Evolutionary conservation across 306 rosid genomes (phyloP), one percentile per base, ranked within the genome.

Genomic region (Cucumis melo): DNA sequence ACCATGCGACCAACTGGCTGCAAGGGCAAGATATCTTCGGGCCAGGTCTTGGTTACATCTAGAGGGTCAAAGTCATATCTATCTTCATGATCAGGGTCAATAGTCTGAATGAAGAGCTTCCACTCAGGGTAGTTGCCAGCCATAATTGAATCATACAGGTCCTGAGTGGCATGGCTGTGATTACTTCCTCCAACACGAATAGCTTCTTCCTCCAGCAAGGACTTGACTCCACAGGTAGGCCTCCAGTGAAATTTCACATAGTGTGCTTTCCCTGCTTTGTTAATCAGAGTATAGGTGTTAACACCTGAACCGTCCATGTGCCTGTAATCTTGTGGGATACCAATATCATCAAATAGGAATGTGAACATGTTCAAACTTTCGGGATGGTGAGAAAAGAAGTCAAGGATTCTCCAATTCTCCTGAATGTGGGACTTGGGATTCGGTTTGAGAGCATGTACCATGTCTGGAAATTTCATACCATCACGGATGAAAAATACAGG

Each of bases 111-210:
- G 83, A 36, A 93, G 65, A 93, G 96, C 82, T 93, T 93, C 98
- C 98, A 93, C 84, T 93, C 98, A 8, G 98, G 98, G 82, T 85
- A 93, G 87, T 89, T 91, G n/a, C 98, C 98, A 79, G 96, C 97
- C 75, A 91, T 91, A 85, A 91, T 93, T 29, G 98, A 93, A 65
- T 93, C 97, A 70, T 87, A 86, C 58, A 93, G 96, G 83, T 93
- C 98, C 81, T 91, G 83, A 54, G 98, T 93, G 51, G 97, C 98
- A 80, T 93, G 98, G 84, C 98, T 93, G 84, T 93, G 98, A 87
- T 91, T 93, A 54, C 92, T 23, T 83, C 98, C 97, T 78, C 98
- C 98, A 74, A 93, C 92, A 73, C 68, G 85, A 74, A 91, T 73
- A 80, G 97, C 97, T 79, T 93, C 97, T 0, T 88, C 97, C 76